phyloP scores from a whole-genome alignment of 257 asterid species.

The Ilex aquifolium region DNA sequence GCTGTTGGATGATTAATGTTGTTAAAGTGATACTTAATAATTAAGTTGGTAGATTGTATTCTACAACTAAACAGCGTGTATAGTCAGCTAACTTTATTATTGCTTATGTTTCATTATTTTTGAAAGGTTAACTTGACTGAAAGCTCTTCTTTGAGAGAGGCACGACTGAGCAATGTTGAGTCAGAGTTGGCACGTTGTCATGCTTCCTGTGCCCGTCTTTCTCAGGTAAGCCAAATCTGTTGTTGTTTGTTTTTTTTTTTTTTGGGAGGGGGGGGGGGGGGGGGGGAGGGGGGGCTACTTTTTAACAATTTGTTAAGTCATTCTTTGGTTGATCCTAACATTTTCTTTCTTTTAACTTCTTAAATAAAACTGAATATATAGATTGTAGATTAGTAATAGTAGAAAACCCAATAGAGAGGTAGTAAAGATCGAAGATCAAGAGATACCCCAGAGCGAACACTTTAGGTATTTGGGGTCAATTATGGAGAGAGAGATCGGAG shows the following conservation, averaged over 20 bases:
- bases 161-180: conserved; percentile 58
- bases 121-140: conserved; percentile 71
- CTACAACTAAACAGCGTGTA: neutral
- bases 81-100: neutral
- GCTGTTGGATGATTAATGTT: too few species aligned
- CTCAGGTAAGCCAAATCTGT: conserved; percentile 45
- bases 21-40: neutral
- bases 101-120: conserved; percentile 6
- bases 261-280: too few species aligned
- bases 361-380: too few species aligned
- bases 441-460: too few species aligned
- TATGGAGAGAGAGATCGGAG: too few species aligned
- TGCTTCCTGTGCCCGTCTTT: conserved; percentile 49
- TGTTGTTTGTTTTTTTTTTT: too few species aligned
- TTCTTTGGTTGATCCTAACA: too few species aligned
- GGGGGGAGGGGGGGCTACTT: neutral
- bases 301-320: too few species aligned
- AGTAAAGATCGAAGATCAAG: too few species aligned
- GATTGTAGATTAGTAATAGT: too few species aligned
- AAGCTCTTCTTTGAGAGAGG: conserved; percentile 58
- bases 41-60: neutral
- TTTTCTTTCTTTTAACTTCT: neutral
- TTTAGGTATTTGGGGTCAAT: too few species aligned
- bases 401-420: too few species aligned
- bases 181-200: conserved; percentile 59